Evolutionary conservation across 2,329 filamentous ascomycete species (phyloP), one percentile per base, ranked within the genome.

Genomic region (Trichoderma sp.): DNA sequence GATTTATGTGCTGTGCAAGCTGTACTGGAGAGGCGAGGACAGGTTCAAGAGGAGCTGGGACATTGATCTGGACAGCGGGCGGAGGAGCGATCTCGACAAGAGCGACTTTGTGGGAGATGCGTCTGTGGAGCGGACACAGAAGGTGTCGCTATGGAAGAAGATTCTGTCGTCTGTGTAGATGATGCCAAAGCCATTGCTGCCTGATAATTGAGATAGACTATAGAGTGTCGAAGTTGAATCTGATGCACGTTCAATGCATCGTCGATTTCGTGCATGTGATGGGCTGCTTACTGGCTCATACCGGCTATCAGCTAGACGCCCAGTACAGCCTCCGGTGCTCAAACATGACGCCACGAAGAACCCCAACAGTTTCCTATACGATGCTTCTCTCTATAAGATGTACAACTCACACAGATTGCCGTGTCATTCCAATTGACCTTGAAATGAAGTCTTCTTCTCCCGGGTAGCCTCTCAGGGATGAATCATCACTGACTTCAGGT

Each of bases 41-140:
- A 78, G 73, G 7, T 76, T 81, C 64, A 83, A 83, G 79, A 73
- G 78, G 5, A 73, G 78, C 6, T 74, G 80, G 62, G 83, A 86
- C 62, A 82, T 88, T 26, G 85, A 88, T 70, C 76, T 88, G 48
- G 80, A 83, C 55, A 81, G 82, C 2, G 86, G 86, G 0, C 79
- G 83, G 59, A 79, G 85, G 34, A 78, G 77, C 7, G 85, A 88
- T 71, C 67, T 88, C 52, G 84, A 88, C 41, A 78, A 81, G 66
- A 77, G 74, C 56, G 72, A 68, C 6, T 64, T 67, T 3, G 62
- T 67, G 4, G 75, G 75, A 58, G 74, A 79, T 65, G 67, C 75
- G 28, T 71, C 69, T 41, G 67, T 63, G 5, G 74, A 64, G n/a
- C 68, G 72, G 2, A 72, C 73, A 2, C 61, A 72, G 14, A 72